Evolutionary conservation across 495 filamentous ascomycete species (phyloP).

Genomic region (Lasiosphaeriaceae sp.): DNA sequence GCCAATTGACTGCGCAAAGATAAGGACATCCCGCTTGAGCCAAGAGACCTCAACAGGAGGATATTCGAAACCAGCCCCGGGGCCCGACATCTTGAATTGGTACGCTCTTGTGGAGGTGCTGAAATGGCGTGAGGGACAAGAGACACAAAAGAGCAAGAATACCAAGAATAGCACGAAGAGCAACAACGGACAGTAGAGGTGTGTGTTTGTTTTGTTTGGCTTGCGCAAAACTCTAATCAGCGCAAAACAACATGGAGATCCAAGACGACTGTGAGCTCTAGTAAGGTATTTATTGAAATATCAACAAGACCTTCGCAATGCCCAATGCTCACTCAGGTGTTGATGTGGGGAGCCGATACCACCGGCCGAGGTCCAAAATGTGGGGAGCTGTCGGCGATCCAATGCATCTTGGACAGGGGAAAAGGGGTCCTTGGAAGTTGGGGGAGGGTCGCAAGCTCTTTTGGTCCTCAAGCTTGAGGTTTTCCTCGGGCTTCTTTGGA

Average conservation of each 20-base stretch:
- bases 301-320: not conserved
- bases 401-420: not conserved
- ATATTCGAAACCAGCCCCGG: constrained; percentile 77
- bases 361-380: constrained; percentile 20
- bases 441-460: no score
- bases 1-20: constrained; percentile 86
- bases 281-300: not conserved
- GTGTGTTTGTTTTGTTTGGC: no score
- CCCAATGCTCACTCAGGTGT: no score
- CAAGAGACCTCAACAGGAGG: constrained; percentile 68
- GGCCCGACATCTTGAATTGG: constrained; percentile 41
- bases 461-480: no score
- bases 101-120: not conserved
- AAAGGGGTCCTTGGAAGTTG: not conserved
- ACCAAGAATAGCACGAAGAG: no score
- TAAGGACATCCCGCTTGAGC: constrained; percentile 79
- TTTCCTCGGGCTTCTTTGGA: no score
- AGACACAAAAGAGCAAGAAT: not conserved
- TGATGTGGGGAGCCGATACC: constrained; percentile 16
- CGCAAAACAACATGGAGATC: not conserved
- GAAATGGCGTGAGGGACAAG: not conserved
- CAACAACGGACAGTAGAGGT: no score
- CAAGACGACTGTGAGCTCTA: not conserved
- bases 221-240: not conserved
- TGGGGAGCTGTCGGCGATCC: not conserved